Conservation (phyloP, 2,329 filamentous ascomycete species). For the Exophiala phaeomuriformis region DNA sequence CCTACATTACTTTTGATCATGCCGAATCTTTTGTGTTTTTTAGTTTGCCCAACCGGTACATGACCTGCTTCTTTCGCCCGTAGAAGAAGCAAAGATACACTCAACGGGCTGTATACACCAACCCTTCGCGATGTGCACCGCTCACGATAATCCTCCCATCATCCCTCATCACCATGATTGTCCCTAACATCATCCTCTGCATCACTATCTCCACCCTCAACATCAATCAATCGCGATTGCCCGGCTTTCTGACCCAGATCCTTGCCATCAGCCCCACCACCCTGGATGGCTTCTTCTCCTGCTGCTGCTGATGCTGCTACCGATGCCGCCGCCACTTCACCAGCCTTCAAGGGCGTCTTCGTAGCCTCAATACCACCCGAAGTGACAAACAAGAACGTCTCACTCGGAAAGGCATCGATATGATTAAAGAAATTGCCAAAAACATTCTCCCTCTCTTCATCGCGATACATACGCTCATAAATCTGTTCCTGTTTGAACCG, state of each 20-base stretch:
- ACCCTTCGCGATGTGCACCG: background rate
- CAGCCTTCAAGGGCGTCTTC: constrained; percentile 29
- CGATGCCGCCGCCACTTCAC: constrained; percentile 5
- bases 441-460: constrained; percentile 82
- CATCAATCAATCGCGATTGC: constrained; percentile 11
- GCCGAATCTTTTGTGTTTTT: too few species aligned
- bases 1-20: too few species aligned
- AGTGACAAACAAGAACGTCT: constrained; percentile 68
- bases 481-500: constrained; percentile 90
- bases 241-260: too few species aligned
- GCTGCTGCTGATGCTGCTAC: too few species aligned
- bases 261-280: too few species aligned
- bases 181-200: constrained; percentile 21
- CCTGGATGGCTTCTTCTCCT: constrained; percentile 1
- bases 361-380: constrained; percentile 60
- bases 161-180: constrained; percentile 26
- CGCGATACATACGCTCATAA: constrained; percentile 81
- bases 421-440: constrained; percentile 75
- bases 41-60: too few species aligned
- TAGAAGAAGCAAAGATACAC: too few species aligned
- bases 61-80: too few species aligned
- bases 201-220: constrained; percentile 23
- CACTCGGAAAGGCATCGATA: constrained; percentile 64
- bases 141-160: background rate
- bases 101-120: too few species aligned